Conservation (phyloP, 495 filamentous ascomycete genomes). For the Diplogelasinospora grovesii region DNA sequence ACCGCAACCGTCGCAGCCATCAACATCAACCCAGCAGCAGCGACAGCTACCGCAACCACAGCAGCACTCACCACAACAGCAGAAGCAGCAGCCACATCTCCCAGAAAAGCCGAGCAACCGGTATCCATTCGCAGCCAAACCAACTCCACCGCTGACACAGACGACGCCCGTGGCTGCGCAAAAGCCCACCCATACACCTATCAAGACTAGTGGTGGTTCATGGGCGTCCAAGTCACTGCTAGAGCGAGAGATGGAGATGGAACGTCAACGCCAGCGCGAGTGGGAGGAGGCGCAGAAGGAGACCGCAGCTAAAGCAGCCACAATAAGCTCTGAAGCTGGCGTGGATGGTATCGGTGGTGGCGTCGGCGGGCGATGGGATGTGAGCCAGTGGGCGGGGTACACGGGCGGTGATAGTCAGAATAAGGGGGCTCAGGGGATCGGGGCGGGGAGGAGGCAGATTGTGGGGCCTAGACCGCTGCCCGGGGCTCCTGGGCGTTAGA, state of each 20-base stretch:
- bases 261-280: slow-evolving; percentile 84
- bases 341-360: slow-evolving; percentile 49
- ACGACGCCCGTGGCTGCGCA: slow-evolving; percentile 47
- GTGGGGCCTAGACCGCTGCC: slow-evolving; percentile 66
- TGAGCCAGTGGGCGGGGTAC: slow-evolving; percentile 78
- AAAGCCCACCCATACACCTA: too few species aligned
- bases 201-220: slow-evolving; percentile 66
- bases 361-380: slow-evolving; percentile 68
- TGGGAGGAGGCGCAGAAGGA: slow-evolving; percentile 91
- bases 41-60: not conserved
- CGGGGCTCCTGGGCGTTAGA: slow-evolving; percentile 8
- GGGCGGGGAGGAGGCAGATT: slow-evolving; percentile 72
- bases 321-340: slow-evolving; percentile 37
- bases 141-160: too few species aligned
- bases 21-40: slow-evolving; percentile 4
- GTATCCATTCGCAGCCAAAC: too few species aligned
- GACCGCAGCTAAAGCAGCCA: slow-evolving; percentile 51
- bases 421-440: slow-evolving; percentile 59
- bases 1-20: slow-evolving; percentile 9
- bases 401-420: slow-evolving; percentile 83
- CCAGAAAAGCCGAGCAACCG: too few species aligned
- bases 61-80: too few species aligned
- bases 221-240: slow-evolving; percentile 78
- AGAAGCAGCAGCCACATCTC: too few species aligned
- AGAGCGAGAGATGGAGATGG: slow-evolving; percentile 93